Conservation (phyloP, 805 yeast species). For the Pichia eremophila region DNA sequence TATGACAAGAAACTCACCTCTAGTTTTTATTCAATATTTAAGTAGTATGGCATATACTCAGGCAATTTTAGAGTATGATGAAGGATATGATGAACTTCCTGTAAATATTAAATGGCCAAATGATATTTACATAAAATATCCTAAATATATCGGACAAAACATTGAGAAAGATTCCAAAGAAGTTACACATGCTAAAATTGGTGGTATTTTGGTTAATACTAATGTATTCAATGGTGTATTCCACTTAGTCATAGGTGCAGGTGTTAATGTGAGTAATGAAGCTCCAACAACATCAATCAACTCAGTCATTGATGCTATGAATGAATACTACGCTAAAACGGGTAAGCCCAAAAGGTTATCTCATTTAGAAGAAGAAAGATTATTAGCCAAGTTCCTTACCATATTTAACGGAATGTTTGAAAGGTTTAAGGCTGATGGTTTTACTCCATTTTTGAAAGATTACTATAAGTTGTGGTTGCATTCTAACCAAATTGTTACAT, state of each 20-base stretch:
- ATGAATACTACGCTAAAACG: slow-evolving; percentile 35
- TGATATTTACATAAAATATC: slow-evolving; percentile 71
- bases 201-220: slow-evolving; percentile 81
- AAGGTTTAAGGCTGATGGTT: slow-evolving; percentile 55
- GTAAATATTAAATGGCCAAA: slow-evolving; percentile 93
- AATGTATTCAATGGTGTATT: slow-evolving; percentile 52
- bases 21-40: slow-evolving; percentile 82
- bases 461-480: slow-evolving; percentile 90
- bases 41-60: slow-evolving; percentile 76
- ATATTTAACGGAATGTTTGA: slow-evolving; percentile 54
- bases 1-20: slow-evolving; percentile 35
- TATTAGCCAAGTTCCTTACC: slow-evolving; percentile 61
- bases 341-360: slow-evolving; percentile 24
- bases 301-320: slow-evolving; percentile 52
- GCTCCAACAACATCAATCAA: slow-evolving; percentile 91
- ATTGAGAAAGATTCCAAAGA: slow-evolving; percentile 30
- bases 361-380: slow-evolving; percentile 30
- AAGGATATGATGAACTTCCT: slow-evolving; percentile 59
- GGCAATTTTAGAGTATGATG: slow-evolving; percentile 52
- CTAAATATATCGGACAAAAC: slow-evolving; percentile 38
- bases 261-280: slow-evolving; percentile 73
- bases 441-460: slow-evolving; percentile 51
- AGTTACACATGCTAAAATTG: slow-evolving; percentile 62
- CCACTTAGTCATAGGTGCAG: slow-evolving; percentile 73
- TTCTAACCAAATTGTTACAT: slow-evolving; percentile 57